These are phyloP conservation scores for Sonneratia caseolaris DNA, from an alignment of 345 rosid genomes.

Conservation along the genomic window DNA sequence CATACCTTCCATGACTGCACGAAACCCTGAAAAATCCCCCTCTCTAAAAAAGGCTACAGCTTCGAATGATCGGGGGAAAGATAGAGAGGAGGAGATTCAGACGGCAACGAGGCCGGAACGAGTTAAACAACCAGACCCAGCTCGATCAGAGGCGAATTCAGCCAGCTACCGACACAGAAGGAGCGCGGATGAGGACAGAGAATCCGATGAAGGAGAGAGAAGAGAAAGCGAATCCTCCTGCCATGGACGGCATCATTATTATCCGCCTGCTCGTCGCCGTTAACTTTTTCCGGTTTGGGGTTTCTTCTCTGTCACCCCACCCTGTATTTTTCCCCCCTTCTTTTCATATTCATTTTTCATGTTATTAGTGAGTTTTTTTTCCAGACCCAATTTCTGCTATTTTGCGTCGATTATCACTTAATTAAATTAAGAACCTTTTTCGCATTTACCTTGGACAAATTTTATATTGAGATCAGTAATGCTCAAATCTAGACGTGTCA, in stretches of 20 bases:
- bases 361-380: no score
- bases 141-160: not conserved
- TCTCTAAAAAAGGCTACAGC: not conserved
- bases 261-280: not conserved
- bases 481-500: no score
- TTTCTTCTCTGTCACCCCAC: not conserved
- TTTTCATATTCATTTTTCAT: no score
- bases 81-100: not conserved
- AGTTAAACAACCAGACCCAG: not conserved
- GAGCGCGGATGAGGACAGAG: not conserved
- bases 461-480: no score
- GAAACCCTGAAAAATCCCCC: not conserved
- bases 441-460: no score
- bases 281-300: conserved; percentile 1
- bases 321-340: not conserved
- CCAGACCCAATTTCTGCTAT: no score
- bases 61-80: not conserved
- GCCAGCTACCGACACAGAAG: not conserved
- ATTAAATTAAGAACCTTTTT: no score
- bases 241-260: not conserved
- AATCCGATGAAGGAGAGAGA: not conserved
- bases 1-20: conserved; percentile 3
- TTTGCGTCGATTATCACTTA: no score
- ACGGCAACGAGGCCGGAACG: not conserved
- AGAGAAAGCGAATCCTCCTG: not conserved